Conservation (phyloP, 1,284 basidiomycete species). For the Fereydounia khargensis region DNA sequence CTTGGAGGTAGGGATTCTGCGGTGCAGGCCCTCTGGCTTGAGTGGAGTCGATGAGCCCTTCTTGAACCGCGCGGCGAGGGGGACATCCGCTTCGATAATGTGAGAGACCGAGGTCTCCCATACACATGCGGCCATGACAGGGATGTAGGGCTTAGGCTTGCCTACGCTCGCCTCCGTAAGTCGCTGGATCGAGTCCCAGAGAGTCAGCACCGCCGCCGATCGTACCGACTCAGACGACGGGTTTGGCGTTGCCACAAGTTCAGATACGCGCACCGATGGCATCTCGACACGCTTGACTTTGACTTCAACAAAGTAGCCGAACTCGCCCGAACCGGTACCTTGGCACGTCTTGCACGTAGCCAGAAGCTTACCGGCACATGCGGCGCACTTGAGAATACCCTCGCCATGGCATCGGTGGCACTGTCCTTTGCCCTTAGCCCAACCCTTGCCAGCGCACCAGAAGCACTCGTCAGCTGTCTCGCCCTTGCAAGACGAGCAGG, state of each 20-base stretch:
- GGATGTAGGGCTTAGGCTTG: conserved; percentile 28
- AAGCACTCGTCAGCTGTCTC: conserved; percentile 43
- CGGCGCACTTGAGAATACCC: conserved; percentile 35
- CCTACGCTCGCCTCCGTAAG: conserved; percentile 15
- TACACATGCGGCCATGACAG: conserved; percentile 37
- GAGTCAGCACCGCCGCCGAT: conserved; percentile 18
- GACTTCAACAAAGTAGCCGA: conserved; percentile 40
- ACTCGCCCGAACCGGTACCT: conserved; percentile 28
- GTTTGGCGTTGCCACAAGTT: conserved; percentile 12
- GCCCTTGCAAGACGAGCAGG: conserved; percentile 29
- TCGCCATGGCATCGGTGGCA: conserved; percentile 40
- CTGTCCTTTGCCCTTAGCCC: conserved; percentile 29
- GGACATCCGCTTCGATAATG: conserved; percentile 25
- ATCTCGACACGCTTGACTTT: conserved; percentile 38
- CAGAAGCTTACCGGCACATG: conserved; percentile 27
- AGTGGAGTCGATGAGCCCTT: conserved; percentile 10
- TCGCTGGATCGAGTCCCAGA: conserved; percentile 29
- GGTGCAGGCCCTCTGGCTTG: conserved; percentile 12
- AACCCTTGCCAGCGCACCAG: conserved; percentile 43
- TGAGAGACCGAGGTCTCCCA: conserved; percentile 37
- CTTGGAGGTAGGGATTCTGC: conserved; percentile 18
- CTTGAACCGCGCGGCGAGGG: conserved; percentile 29
- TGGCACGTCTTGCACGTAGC: conserved; percentile 30
- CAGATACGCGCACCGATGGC: conserved; percentile 28
- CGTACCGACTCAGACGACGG: conserved; percentile 27